A percentile compares a stretch with the other conserved stretches of the same genome.
Conservation (phyloP, 768 basidiomycete species). For the Tricholomella constricta region DNA sequence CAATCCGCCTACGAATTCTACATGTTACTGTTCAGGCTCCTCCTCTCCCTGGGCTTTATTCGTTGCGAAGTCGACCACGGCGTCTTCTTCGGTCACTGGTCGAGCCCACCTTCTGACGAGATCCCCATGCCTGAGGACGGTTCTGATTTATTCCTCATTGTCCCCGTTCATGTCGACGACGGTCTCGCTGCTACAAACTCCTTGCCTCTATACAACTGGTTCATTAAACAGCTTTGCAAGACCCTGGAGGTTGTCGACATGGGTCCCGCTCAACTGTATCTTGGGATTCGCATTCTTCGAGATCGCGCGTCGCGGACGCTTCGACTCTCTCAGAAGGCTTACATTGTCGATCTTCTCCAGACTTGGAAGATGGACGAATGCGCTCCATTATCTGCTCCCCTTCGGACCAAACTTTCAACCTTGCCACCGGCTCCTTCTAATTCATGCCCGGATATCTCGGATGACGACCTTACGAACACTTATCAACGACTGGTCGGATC, state of each 20-base stretch:
- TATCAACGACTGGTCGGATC: background rate
- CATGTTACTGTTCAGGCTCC: background rate
- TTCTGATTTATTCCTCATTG: no score
- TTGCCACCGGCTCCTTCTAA: background rate
- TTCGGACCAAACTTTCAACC: background rate
- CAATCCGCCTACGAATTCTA: background rate
- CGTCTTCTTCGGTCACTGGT: no score
- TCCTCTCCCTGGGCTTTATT: background rate
- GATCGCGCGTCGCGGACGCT: background rate
- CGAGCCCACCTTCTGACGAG: background rate
- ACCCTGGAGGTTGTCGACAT: background rate
- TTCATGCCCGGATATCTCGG: background rate
- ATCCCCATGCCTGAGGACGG: background rate
- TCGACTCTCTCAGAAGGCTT: background rate
- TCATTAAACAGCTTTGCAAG: background rate
- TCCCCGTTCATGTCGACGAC: no score
- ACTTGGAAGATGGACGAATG: background rate
- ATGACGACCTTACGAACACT: background rate
- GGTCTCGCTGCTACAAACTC: no score
- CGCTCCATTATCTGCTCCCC: background rate
- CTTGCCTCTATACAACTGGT: background rate
- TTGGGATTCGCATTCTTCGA: no score
- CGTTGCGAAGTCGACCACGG: no score
- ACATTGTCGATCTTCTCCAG: background rate
- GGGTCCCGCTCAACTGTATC: background rate